Conservation (phyloP, 371 early-diverging fungal species). For the Apophysomyces elegans region DNA sequence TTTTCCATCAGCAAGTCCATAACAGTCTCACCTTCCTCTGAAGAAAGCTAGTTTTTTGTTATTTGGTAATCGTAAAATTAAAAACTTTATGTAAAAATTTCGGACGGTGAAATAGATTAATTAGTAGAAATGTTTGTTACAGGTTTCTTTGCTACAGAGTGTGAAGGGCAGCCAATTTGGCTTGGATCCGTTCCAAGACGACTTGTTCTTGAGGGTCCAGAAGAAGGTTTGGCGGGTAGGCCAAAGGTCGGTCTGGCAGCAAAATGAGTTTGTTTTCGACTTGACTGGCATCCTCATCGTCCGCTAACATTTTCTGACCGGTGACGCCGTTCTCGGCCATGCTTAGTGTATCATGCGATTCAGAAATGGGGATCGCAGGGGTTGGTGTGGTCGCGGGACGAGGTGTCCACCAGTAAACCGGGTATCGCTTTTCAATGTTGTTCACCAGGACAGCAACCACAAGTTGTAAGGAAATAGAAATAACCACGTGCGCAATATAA, state of each 20-base stretch:
- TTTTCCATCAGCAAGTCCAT: too few relatives aligned
- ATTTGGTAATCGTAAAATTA: too few relatives aligned
- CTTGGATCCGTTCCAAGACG: not conserved
- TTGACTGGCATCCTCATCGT: too few relatives aligned
- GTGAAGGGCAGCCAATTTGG: not conserved
- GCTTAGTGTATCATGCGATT: too few relatives aligned
- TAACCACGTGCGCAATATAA: slow-evolving; percentile 61
- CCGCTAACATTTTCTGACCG: not conserved
- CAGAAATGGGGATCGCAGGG: not conserved
- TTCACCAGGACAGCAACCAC: slow-evolving; percentile 67
- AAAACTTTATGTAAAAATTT: too few relatives aligned
- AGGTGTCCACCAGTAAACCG: slow-evolving; percentile 67
- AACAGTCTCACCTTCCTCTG: too few relatives aligned
- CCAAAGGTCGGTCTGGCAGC: not conserved
- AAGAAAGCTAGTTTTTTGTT: too few relatives aligned
- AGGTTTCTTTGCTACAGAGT: too few relatives aligned
- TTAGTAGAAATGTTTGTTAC: too few relatives aligned
- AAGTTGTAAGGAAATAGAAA: slow-evolving; percentile 60
- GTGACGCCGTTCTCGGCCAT: not conserved
- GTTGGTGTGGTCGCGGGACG: slow-evolving; percentile 14
- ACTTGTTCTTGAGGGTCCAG: not conserved
- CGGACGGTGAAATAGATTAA: too few relatives aligned
- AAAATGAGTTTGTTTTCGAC: not conserved
- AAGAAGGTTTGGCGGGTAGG: not conserved
- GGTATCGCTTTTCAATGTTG: slow-evolving; percentile 71